These are phyloP conservation scores for Fusarium coicis DNA, from an alignment of 2,329 filamentous ascomycete species.

Conservation along the genomic window DNA sequence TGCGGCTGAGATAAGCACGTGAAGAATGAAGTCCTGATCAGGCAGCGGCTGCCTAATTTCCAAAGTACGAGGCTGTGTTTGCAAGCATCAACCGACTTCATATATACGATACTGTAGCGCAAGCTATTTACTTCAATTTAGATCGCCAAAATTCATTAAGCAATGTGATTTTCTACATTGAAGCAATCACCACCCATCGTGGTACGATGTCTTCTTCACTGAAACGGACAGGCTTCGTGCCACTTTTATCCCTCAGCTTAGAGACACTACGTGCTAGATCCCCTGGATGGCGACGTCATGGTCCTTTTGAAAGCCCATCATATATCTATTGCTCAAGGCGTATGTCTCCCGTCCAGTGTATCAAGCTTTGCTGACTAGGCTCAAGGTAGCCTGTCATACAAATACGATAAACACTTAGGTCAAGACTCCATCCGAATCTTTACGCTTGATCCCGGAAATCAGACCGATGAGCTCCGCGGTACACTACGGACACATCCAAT, in stretches of 20 bases:
- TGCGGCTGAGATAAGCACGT: not conserved
- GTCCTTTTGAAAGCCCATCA: accelerated
- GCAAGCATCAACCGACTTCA: not conserved
- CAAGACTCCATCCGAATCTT: not conserved
- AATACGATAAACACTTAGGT: not conserved
- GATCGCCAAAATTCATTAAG: accelerated
- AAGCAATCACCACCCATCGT: accelerated
- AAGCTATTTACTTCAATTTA: too few species aligned
- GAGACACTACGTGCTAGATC: not conserved
- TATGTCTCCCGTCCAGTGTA: accelerated
- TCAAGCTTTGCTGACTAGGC: accelerated
- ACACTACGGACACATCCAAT: not conserved
- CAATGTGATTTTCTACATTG: not conserved
- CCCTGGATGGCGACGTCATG: accelerated
- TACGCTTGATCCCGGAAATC: not conserved
- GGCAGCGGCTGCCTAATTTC: not conserved
- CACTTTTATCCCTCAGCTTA: not conserved
- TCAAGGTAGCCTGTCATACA: not conserved
- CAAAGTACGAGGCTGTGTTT: not conserved
- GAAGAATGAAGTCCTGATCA: not conserved
- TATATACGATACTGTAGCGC: accelerated
- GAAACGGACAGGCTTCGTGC: not conserved
- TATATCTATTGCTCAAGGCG: accelerated
- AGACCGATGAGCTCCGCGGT: not conserved
- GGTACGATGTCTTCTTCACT: not conserved